Percentiles rank a stretch among this genome's conserved stretches.
phyloP scores from a whole-genome alignment of 2,329 filamentous ascomycete genomes.

The Aspergillus pseudoviridinutans region DNA sequence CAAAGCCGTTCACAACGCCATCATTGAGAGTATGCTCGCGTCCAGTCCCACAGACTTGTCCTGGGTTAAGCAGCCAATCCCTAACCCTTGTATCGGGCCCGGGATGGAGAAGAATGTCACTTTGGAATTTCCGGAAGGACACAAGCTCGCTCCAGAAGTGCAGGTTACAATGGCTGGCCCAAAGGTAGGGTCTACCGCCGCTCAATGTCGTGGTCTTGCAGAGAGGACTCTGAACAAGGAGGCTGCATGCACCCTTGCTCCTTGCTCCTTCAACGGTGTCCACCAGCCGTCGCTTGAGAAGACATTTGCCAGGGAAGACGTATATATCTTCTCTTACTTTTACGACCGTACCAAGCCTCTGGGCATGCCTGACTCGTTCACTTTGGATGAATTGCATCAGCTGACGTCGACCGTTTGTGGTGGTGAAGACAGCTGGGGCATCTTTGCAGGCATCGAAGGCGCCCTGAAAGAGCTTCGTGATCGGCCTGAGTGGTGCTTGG shows the following conservation, averaged over 20 bases:
- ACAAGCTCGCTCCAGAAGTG: conserved; percentile 61
- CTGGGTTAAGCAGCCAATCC: conserved; percentile 68
- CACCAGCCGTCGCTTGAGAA: conserved; percentile 89
- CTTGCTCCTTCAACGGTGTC: conserved; percentile 98
- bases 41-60: conserved; percentile 56
- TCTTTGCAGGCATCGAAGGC: conserved; percentile 70
- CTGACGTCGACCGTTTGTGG: conserved; percentile 80
- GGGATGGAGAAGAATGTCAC: conserved; percentile 72
- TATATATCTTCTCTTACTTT: conserved; percentile 98
- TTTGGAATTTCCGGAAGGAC: conserved; percentile 63
- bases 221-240: conserved; percentile 92
- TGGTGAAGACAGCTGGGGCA: conserved; percentile 71
- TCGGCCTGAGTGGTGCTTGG: conserved; percentile 86
- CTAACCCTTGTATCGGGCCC: conserved; percentile 82
- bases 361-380: conserved; percentile 98
- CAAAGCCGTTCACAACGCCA: conserved; percentile 71
- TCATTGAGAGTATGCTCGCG: conserved; percentile 68
- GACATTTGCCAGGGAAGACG: conserved; percentile 85
- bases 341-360: conserved; percentile 90
- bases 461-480: conserved; percentile 76
- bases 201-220: conserved; percentile 84
- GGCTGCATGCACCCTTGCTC: conserved; percentile 70
- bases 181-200: conserved; percentile 60
- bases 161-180: conserved; percentile 88
- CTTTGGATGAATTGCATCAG: conserved; percentile 81